Conservation (phyloP, 2,329 filamentous ascomycete genomes). For the Drechmeria coniospora region DNA sequence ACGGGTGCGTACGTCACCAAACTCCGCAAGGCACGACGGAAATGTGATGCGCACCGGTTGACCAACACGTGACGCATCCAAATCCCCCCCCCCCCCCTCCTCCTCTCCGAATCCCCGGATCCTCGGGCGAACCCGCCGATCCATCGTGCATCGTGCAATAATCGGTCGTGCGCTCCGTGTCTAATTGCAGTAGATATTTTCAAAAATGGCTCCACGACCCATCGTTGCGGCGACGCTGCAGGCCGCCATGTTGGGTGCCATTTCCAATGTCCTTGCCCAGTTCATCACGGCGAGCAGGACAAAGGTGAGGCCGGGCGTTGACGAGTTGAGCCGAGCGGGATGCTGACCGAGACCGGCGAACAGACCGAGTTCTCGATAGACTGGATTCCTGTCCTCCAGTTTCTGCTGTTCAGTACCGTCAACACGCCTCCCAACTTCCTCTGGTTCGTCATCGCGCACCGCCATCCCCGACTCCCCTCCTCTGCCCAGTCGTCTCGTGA, state of each 20-base stretch:
- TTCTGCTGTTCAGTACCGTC: slow-evolving; percentile 57
- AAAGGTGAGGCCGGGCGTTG: slow-evolving; percentile 27
- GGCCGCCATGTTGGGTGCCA: slow-evolving; percentile 45
- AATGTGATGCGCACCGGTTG: no score
- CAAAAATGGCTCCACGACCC: slow-evolving; percentile 22
- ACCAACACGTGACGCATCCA: no score
- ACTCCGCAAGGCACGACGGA: no score
- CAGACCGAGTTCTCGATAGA: slow-evolving; percentile 31
- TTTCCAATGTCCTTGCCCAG: slow-evolving; percentile 63
- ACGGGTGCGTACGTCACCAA: no score
- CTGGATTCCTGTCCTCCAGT: slow-evolving; percentile 56
- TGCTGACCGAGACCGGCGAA: background rate
- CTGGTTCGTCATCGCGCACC: slow-evolving; percentile 37
- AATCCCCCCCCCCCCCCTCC: no score
- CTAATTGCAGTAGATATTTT: background rate
- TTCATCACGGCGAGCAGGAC: slow-evolving; percentile 45
- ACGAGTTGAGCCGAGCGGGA: background rate
- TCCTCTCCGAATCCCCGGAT: no score
- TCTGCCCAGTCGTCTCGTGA: slow-evolving; percentile 2
- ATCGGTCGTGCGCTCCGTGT: no score
- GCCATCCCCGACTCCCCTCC: no score
- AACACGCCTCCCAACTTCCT: slow-evolving; percentile 70
- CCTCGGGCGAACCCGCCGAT: background rate
- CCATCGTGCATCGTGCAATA: background rate
- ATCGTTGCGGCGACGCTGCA: slow-evolving; percentile 48